Evolutionary conservation across 2,329 filamentous ascomycete species (phyloP).

Genomic region (Colletotrichum brevisporum): DNA sequence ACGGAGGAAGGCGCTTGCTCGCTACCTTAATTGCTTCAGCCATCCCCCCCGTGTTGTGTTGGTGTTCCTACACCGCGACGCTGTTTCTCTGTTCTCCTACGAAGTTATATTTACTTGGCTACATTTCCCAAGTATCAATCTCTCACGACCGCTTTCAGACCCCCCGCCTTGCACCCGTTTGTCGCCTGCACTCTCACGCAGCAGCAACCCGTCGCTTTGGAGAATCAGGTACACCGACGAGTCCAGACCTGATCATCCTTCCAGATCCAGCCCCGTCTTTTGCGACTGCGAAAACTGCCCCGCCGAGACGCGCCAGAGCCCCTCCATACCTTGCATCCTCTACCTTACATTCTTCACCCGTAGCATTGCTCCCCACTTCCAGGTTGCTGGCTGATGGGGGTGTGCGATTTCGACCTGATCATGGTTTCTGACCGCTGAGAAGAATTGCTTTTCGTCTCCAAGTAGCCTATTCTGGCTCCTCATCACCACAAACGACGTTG

Average conservation of each 20-base stretch:
- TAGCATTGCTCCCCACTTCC: constrained; percentile 36
- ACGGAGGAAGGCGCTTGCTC: constrained; percentile 4
- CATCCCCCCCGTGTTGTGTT: constrained; percentile 10
- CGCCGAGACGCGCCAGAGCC: constrained; percentile 38
- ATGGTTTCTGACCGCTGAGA: constrained; percentile 36
- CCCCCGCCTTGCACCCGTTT: constrained; percentile 4
- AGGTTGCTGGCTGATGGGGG: constrained; percentile 37
- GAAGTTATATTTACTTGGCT: neutral
- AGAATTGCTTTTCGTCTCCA: constrained; percentile 18
- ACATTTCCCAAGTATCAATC: neutral
- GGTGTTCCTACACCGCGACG: constrained; percentile 11
- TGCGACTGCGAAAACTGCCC: constrained; percentile 40
- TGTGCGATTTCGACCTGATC: constrained; percentile 32
- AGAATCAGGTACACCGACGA: constrained; percentile 13
- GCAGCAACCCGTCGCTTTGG: constrained; percentile 15
- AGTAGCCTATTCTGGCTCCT: constrained; percentile 28
- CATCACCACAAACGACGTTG: constrained; percentile 5
- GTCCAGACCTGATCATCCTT: constrained; percentile 17
- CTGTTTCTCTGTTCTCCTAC: neutral
- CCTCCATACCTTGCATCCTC: constrained; percentile 33
- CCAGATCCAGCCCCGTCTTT: constrained; percentile 39
- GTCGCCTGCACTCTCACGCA: neutral
- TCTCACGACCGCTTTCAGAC: neutral
- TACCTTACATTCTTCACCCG: constrained; percentile 27
- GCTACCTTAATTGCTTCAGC: constrained; percentile 39